Evolutionary conservation across 2,329 filamentous ascomycete genomes (phyloP).

Genomic region (Fusarium illudens): DNA sequence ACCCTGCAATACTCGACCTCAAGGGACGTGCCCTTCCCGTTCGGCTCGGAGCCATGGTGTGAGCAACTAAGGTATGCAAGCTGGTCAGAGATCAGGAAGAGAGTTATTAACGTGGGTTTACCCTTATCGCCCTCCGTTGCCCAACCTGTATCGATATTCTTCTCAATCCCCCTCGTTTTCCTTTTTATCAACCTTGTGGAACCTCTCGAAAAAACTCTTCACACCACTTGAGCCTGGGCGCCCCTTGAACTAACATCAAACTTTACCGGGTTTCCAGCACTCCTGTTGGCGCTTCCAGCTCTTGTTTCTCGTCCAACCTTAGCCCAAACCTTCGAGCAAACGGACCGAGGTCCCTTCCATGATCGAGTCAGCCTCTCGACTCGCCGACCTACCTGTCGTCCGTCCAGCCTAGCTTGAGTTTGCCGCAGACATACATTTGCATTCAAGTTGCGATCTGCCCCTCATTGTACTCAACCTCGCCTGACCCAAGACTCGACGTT

Average conservation of each 20-base stretch:
- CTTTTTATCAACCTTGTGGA: background rate
- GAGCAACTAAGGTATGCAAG: slow-evolving; percentile 17
- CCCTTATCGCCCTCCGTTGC: slow-evolving; percentile 32
- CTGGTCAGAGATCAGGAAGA: slow-evolving; percentile 30
- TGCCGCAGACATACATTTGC: slow-evolving; percentile 5
- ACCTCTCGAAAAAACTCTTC: slow-evolving; percentile 15
- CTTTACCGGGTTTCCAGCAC: slow-evolving; percentile 27
- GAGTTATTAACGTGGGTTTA: slow-evolving; percentile 37
- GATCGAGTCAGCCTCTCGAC: slow-evolving; percentile 26
- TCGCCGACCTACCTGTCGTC: slow-evolving; percentile 15
- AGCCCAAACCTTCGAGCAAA: slow-evolving; percentile 32
- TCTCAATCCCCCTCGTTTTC: slow-evolving; percentile 9
- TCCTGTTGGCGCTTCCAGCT: slow-evolving; percentile 14
- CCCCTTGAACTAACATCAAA: slow-evolving; percentile 18
- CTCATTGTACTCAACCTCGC: background rate
- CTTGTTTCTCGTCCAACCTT: slow-evolving; percentile 27
- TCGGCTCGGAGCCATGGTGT: slow-evolving; percentile 29
- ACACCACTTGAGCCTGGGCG: slow-evolving; percentile 1
- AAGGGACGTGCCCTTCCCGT: slow-evolving; percentile 39
- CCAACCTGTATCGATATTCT: slow-evolving; percentile 18
- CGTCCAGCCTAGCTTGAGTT: slow-evolving; percentile 9
- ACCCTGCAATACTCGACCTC: slow-evolving; percentile 30
- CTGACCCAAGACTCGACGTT: slow-evolving; percentile 8
- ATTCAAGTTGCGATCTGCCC: slow-evolving; percentile 3
- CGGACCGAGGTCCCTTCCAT: slow-evolving; percentile 32